phyloP scores from a whole-genome alignment of 139 green algal species.

The Coelastrella sp. region DNA sequence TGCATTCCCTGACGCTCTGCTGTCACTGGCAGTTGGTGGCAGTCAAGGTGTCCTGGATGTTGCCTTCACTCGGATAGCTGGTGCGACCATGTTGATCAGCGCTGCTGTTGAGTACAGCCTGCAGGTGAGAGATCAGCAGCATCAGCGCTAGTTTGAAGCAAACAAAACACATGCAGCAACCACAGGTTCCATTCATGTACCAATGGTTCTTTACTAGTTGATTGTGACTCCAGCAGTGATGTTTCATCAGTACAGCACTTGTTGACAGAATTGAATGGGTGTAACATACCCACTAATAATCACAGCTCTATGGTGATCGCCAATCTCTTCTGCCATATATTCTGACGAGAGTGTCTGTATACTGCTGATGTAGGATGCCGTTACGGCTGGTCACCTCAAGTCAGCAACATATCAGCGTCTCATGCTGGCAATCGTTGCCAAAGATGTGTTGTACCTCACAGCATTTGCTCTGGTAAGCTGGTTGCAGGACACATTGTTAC shows the following conservation, averaged over 20 bases:
- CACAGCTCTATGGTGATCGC: background rate
- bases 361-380: conserved; percentile 54
- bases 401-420: conserved; percentile 74
- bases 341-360: background rate
- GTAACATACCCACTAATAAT: background rate
- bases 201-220: too few relatives aligned
- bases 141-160: too few relatives aligned
- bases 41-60: conserved; percentile 37
- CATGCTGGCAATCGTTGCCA: conserved; percentile 54
- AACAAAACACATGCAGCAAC: too few relatives aligned
- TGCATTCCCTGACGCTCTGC: conserved; percentile 23
- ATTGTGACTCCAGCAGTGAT: background rate
- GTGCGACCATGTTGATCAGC: conserved; percentile 51
- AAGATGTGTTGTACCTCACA: conserved; percentile 46
- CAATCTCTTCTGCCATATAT: background rate
- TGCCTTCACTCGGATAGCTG: conserved; percentile 50
- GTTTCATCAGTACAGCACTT: background rate
- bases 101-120: conserved; percentile 53
- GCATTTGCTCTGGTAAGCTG: conserved; percentile 39
- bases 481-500: background rate
- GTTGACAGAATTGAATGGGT: background rate
- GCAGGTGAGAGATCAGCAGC: conserved; percentile 18
- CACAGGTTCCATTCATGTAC: too few relatives aligned
- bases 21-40: conserved; percentile 6
- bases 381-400: conserved; percentile 53